Conservation (phyloP, 495 filamentous ascomycete genomes). For the Aspergillus homomorphus region DNA sequence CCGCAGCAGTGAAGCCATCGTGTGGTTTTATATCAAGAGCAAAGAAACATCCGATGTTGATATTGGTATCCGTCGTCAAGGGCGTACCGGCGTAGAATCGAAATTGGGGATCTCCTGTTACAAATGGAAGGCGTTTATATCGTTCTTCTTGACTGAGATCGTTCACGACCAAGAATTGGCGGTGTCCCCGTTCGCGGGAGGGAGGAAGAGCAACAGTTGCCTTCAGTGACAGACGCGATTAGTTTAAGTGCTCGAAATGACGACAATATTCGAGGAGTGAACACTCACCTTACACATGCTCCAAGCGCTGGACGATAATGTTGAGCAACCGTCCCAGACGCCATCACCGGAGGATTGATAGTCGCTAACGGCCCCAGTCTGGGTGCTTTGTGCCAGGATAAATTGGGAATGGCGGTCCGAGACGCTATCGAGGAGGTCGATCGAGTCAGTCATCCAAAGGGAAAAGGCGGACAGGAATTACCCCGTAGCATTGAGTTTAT, state of each 20-base stretch:
- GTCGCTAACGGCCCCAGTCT: constrained; percentile 28
- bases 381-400: constrained; percentile 54
- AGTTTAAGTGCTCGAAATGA: constrained; percentile 7
- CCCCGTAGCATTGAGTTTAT: constrained; percentile 11
- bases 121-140: constrained; percentile 41
- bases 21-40: constrained; percentile 54
- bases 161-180: constrained; percentile 37
- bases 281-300: constrained; percentile 44
- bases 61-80: constrained; percentile 61
- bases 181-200: constrained; percentile 26
- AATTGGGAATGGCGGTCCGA: constrained; percentile 57
- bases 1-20: constrained; percentile 28
- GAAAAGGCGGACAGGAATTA: background rate
- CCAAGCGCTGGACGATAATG: constrained; percentile 38
- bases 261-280: background rate
- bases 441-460: background rate
- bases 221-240: constrained; percentile 11
- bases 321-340: constrained; percentile 44
- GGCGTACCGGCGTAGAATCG: constrained; percentile 50
- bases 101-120: constrained; percentile 39
- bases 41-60: constrained; percentile 70
- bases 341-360: constrained; percentile 38
- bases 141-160: constrained; percentile 41
- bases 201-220: constrained; percentile 36
- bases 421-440: constrained; percentile 32